phyloP scores from a whole-genome alignment of 352 stramenopile species.

The Globisporangium cystogenes region DNA sequence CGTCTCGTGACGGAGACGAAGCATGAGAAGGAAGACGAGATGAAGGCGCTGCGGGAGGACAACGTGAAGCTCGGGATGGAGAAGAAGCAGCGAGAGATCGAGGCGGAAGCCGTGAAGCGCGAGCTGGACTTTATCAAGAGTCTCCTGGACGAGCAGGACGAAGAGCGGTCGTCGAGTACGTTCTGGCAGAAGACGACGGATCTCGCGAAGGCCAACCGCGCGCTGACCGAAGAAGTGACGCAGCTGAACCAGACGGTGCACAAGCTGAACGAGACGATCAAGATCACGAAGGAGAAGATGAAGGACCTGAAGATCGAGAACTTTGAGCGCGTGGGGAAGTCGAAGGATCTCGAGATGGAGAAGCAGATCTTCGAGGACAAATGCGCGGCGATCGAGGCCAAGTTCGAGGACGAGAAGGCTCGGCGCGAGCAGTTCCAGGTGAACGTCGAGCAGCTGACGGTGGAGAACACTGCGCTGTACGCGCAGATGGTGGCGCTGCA shows the following conservation, averaged over 20 bases:
- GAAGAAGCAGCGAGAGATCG: constrained; percentile 70
- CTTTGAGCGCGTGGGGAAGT: constrained; percentile 38
- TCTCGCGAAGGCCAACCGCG: constrained; percentile 72
- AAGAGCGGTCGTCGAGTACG: constrained; percentile 59
- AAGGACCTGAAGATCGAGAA: constrained; percentile 51
- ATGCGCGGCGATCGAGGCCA: constrained; percentile 51
- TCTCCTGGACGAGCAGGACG: constrained; percentile 69
- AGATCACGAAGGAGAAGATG: constrained; percentile 46
- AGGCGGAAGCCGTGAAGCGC: constrained; percentile 50
- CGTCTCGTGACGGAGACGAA: constrained; percentile 64
- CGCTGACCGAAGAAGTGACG: constrained; percentile 63
- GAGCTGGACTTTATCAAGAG: constrained; percentile 72
- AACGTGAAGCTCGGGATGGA: constrained; percentile 49
- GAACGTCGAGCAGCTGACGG: constrained; percentile 78
- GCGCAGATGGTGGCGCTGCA: constrained; percentile 84
- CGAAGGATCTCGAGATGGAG: constrained; percentile 67
- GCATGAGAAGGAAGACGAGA: constrained; percentile 68
- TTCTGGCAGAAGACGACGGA: constrained; percentile 89
- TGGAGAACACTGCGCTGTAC: constrained; percentile 83
- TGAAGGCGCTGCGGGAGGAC: constrained; percentile 67
- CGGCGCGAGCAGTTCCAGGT: constrained; percentile 83
- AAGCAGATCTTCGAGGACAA: constrained; percentile 72
- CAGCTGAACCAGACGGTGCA: constrained; percentile 54
- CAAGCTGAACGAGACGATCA: constrained; percentile 64
- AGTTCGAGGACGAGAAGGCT: constrained; percentile 77